A percentile compares a stretch with the other conserved stretches of the same genome.
Evolutionary conservation across 441 rosid species (phyloP).

Genomic region (Populus hybrid): DNA sequence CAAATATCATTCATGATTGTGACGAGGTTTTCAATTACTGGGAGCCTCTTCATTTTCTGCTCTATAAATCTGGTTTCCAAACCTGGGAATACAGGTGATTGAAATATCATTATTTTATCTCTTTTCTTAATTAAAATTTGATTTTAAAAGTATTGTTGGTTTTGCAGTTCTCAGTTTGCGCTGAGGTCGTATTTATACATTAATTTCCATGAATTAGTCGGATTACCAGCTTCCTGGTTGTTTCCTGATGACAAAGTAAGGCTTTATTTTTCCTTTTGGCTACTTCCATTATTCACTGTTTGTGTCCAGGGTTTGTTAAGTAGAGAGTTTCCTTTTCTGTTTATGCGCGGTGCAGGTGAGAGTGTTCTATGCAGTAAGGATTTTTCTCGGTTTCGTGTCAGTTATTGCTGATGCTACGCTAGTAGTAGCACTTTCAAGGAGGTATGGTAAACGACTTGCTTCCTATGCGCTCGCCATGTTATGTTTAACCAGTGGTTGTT

Average conservation of each 20-base stretch:
- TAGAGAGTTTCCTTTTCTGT: neutral
- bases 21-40: slow-evolving; percentile 98
- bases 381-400: slow-evolving; percentile 83
- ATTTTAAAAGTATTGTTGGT: neutral
- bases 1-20: slow-evolving; percentile 93
- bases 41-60: slow-evolving; percentile 96
- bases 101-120: neutral
- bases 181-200: slow-evolving; percentile 86
- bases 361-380: slow-evolving; percentile 90
- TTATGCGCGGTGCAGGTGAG: slow-evolving; percentile 45
- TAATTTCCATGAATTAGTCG: slow-evolving; percentile 74
- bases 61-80: slow-evolving; percentile 88
- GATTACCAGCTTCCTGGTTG: slow-evolving; percentile 80
- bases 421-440: slow-evolving; percentile 84
- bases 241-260: slow-evolving; percentile 78
- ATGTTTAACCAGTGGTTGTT: slow-evolving; percentile 95
- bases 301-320: neutral
- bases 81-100: slow-evolving; percentile 93
- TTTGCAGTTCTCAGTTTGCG: slow-evolving; percentile 84
- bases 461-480: slow-evolving; percentile 92
- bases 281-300: neutral
- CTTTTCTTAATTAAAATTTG: neutral
- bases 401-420: slow-evolving; percentile 75
- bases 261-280: slow-evolving; percentile 10
- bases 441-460: slow-evolving; percentile 85